Evolutionary conservation across 306 rosid species (phyloP), one percentile per base, ranked within the genome.

Genomic region (Malus asiatica): DNA sequence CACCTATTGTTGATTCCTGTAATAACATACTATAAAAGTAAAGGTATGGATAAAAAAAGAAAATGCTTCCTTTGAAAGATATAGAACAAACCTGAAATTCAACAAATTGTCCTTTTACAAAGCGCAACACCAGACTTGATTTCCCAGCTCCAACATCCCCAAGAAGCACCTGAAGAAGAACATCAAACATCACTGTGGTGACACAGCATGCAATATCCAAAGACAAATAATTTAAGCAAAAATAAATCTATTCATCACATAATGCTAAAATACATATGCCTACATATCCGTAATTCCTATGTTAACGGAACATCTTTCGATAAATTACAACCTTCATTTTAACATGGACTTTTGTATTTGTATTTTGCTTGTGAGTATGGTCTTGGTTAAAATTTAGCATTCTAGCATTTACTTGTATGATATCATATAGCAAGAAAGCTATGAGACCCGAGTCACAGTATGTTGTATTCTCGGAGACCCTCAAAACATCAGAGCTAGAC

Each of bases 81-180:
- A 45, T 12, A 73, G 44, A 16, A 66, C 82, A 33, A 80, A 87
- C 91, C 91, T 87, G 91, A 73, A 87, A 87, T 62, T 87, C 91
- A 57, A 87, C 40, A 29, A 84, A 87, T 64, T 87, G 91, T 59
- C 89, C 89, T 73, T 87, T 87, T n/a, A 85, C 91, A 74, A 87
- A 87, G 42, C 91, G 91, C 82, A 87, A 83, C 40, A 87, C 91
- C 46, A 87, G 78, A 78, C 91, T 87, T 14, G 91, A 87, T 81
- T 87, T 87, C 55, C 91, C 91, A 51, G 91, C 91, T 77, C 91
- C 91, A 73, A 85, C 91, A 78, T 87, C 91, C 52, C 91, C 91
- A 75, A 87, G 84, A 87, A 87, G 91, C 71, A 87, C 91, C 91
- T 87, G 80, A 63, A 77, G 55, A 66, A 77, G 16, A 64, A 68